Evolutionary conservation across 2,329 filamentous ascomycete genomes (phyloP).

Genomic region (Sporothrix schenckii): DNA sequence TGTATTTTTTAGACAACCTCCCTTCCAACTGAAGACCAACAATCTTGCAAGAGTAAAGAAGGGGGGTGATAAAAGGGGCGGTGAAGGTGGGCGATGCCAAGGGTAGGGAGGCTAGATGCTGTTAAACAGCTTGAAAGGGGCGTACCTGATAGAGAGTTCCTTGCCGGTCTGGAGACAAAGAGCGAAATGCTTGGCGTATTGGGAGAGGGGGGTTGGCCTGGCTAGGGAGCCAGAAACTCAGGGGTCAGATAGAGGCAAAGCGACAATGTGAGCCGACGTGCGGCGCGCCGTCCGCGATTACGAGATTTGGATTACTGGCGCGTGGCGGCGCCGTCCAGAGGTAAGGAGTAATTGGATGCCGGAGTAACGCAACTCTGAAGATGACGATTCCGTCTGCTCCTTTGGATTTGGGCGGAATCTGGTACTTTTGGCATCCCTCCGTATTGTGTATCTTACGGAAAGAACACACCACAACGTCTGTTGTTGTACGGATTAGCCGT

Average conservation of each 20-base stretch:
- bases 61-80: neutral
- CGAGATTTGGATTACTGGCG: neutral
- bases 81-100: slow-evolving; percentile 4
- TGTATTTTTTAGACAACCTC: slow-evolving; percentile 3
- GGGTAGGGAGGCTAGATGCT: slow-evolving; percentile 10
- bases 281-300: slow-evolving; percentile 14
- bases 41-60: slow-evolving; percentile 1
- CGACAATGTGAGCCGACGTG: slow-evolving; percentile 11
- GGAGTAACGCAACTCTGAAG: neutral
- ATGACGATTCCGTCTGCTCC: neutral
- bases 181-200: neutral
- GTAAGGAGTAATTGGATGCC: neutral
- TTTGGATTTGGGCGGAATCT: slow-evolving; percentile 3
- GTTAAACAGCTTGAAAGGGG: neutral
- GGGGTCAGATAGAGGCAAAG: neutral
- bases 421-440: slow-evolving; percentile 3
- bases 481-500: slow-evolving; percentile 2
- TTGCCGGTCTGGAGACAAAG: neutral
- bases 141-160: slow-evolving; percentile 6
- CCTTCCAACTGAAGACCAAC: slow-evolving; percentile 2
- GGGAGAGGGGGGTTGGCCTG: no score
- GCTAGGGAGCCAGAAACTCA: neutral
- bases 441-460: neutral
- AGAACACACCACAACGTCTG: neutral
- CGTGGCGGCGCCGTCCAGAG: neutral